Evolutionary conservation across 108 stramenopile species (phyloP), one percentile per base, ranked within the genome.

Genomic region (Schizochytrium sp.): DNA sequence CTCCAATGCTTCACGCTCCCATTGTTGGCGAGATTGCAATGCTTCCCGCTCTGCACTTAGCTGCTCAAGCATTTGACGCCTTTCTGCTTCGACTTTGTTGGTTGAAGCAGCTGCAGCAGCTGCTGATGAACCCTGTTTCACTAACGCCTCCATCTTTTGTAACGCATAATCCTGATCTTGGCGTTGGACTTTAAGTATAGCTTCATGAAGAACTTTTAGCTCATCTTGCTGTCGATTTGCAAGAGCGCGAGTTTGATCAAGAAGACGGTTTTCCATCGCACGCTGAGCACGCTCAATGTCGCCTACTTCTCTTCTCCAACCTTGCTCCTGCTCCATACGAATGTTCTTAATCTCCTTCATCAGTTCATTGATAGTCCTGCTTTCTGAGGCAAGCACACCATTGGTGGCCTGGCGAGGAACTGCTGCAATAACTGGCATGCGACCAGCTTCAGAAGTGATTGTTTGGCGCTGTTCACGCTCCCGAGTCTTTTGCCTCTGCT

Each of bases 271-370:
- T 55, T 83, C 76, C 76, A 83, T 83, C 50, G 50, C 53, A 13
- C 53, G 76, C 53, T 83, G 76, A 17, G 76, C 76, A 49, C 76
- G 47, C 47, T 83, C 76, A 10, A 83, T n/a, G 2, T 83, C 76
- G 50, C 55, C 76, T n/a, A 83, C 38, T 13, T 83, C 76, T 10
- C 76, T 17, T 5, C 53, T 17, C 76, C 76, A 83, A 53, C 76
- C 47, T 38, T 83, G 28, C 40, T 83, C 76, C 28, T 83, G 76
- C 3, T 83, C n/a, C 53, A n/a, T 47, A 0, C 76, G 76, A 2
- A 42, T n/a, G 28, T 49, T n/a, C 53, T 55, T 49, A 0, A 83
- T 47, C 50, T 83, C 53, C 5, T 5, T 53, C 0, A 83, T 42
- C 1, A 83, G 76, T 53, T 83, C 76, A 10, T 83, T 83, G 76